Evolutionary conservation across 352 stramenopile species (phyloP), one percentile per base, ranked within the genome.

Genomic region (Phytophthora tubulina): DNA sequence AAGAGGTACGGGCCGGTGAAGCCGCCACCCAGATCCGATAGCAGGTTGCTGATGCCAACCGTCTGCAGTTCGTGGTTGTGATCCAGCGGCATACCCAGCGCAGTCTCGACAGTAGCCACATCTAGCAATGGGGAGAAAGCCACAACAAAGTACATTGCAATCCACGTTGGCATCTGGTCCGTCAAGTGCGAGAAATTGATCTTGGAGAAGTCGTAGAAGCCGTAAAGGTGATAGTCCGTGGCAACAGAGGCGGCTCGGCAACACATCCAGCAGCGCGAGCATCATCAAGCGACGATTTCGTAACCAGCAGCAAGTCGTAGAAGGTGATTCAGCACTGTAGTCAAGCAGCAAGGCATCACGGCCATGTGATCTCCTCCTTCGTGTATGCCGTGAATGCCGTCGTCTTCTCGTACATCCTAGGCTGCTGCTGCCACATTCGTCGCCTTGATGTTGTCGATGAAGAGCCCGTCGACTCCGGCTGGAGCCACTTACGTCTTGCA

Each of bases 1-100:
- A 99, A 99, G 72, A 99, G 99, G 79, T 99, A 99, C 32, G 89
- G 98, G 6, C 98, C 98, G 5, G 97, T 99, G 75, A 99, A 99
- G 42, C 98, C 98, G n/a, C 98, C 97, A 0, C 90, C 93, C 41
- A 99, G 53, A 5, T 98, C 98, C 31, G 92, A 99, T 13, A 99
- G 72, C 15, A 99, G 79, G 81, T 99, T 99, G 48, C 91, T 98
- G 30, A 98, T 82, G 1, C 98, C 98, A 6, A 99, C 97, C 30
- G 94, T 98, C 60, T 96, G 88, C 13, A 98, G 78, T 54, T 99
- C 98, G 69, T 96, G 81, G 80, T 99, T 98, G 85, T 99, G 98
- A 73, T 99, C 86, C 15, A 99, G 82, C 2, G 95, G 91, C 52
- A 89, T 84, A 36, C 94, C 96, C 27, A 99, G 74, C 74, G 98